phyloP scores from a whole-genome alignment of 495 filamentous ascomycete species.

The Penicillium paxilli region DNA sequence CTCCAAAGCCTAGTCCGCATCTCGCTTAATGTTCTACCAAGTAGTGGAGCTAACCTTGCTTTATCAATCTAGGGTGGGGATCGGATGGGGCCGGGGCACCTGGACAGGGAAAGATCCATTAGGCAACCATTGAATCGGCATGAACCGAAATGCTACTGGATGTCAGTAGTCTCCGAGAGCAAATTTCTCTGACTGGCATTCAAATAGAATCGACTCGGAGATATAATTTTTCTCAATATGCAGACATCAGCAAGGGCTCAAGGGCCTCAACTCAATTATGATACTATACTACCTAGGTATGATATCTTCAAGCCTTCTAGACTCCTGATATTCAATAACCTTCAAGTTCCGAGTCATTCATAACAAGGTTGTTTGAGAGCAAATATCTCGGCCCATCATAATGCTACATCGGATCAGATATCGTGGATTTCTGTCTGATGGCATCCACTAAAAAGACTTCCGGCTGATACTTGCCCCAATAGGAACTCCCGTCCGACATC shows the following conservation, averaged over 20 bases:
- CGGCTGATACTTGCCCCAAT: not conserved
- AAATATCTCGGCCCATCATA: not conserved
- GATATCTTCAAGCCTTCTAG: not conserved
- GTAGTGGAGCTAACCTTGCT: not conserved
- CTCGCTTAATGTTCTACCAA: not conserved
- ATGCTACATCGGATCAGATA: slow-evolving; percentile 1
- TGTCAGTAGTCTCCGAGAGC: not conserved
- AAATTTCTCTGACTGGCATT: not conserved
- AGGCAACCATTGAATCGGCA: not conserved
- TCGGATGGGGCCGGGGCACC: not conserved
- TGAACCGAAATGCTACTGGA: not conserved
- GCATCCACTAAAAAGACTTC: not conserved
- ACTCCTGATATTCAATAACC: not conserved
- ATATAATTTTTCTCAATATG: too few relatives aligned
- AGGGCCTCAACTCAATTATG: too few relatives aligned
- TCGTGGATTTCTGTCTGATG: not conserved
- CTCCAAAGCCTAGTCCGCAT: not conserved
- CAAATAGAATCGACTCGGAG: too few relatives aligned
- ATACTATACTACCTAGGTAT: too few relatives aligned
- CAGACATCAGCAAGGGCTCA: too few relatives aligned
- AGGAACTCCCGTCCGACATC: not conserved
- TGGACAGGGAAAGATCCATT: not conserved
- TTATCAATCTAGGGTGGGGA: slow-evolving; percentile 1
- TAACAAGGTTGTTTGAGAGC: not conserved
- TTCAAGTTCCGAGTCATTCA: too few relatives aligned